phyloP scores from a whole-genome alignment of 2,329 filamentous ascomycete species.

The Eutypa lata region DNA sequence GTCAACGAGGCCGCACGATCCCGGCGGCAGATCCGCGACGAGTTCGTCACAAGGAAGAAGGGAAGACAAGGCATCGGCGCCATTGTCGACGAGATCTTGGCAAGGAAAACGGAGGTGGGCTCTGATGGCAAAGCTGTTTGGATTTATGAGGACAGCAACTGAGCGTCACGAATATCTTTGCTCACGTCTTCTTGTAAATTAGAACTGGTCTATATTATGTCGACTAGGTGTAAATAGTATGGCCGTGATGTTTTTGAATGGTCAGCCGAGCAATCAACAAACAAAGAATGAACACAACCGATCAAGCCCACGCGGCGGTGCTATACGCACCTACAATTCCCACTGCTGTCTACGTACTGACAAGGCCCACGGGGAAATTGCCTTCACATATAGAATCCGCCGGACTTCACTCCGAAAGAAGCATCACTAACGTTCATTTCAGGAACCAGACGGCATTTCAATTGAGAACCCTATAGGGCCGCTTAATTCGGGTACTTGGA shows the following conservation, averaged over 20 bases:
- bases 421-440: too few species aligned
- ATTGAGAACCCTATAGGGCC: too few species aligned
- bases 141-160: slow-evolving; percentile 20
- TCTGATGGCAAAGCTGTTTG: slow-evolving; percentile 41
- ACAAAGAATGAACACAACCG: too few species aligned
- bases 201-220: neutral
- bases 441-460: too few species aligned
- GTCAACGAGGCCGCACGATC: slow-evolving; percentile 39
- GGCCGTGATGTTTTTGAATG: neutral
- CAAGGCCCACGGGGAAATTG: too few species aligned
- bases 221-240: slow-evolving; percentile 6
- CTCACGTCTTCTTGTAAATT: slow-evolving; percentile 13
- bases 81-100: slow-evolving; percentile 66
- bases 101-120: slow-evolving; percentile 55
- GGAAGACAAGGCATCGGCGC: slow-evolving; percentile 67
- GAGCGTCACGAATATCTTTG: neutral
- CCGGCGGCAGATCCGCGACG: slow-evolving; percentile 57
- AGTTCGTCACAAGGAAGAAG: slow-evolving; percentile 57
- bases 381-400: too few species aligned
- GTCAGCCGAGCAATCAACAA: neutral
- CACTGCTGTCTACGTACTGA: too few species aligned
- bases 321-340: too few species aligned
- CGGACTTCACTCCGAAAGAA: too few species aligned
- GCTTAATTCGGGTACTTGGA: too few species aligned
- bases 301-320: too few species aligned